Evolutionary conservation across 768 basidiomycete species (phyloP), one percentile per base, ranked within the genome.

Genomic region (Rhizopogon sp.): DNA sequence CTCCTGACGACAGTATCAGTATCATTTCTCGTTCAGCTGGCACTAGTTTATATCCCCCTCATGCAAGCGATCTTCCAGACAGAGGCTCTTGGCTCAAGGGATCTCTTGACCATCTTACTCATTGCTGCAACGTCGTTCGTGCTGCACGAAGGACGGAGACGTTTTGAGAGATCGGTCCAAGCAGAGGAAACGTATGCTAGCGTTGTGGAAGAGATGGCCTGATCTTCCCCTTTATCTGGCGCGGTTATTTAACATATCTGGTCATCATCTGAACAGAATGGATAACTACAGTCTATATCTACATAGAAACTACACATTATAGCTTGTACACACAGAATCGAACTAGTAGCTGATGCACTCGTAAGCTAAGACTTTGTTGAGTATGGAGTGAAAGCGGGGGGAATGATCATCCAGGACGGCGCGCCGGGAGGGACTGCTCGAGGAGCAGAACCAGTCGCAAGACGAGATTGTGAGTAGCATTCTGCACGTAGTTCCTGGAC

Each of bases 1-100:
- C 78, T 98, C 55, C 72, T 96, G 58, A 76, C 84, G 58, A 98
- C 96, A 0, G 91, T 97, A 45, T 88, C 86, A 4, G 77, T 89
- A 53, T 97, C 95, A 22, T 87, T 91, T 65, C 39, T 94, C 58
- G 85, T 86, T 41, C 89, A 96, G 72, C 82, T 98, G 33, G 81
- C 80, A 25, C 77, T 98, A 58, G 82, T 98, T 54, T 98, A 98
- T 64, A 80, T 98, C 51, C 90, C 94, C 1, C 77, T 93, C 60
- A 83, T 97, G 81, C 96, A 98, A 70, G 76, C 79, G 49, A 78
- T 98, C 52, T 98, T 98, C 81, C 94, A 98, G 74, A 98, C 96
- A 28, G 91, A 88, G 57, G 85, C 91, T 11, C 74, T 98, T 13
- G 73, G 78, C 33, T 50, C 74, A 39, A 70, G 78, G 49, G 96